These are phyloP conservation scores for Arthroderma sp. DNA, from an alignment of 2,329 filamentous ascomycete species.

Conservation along the genomic window DNA sequence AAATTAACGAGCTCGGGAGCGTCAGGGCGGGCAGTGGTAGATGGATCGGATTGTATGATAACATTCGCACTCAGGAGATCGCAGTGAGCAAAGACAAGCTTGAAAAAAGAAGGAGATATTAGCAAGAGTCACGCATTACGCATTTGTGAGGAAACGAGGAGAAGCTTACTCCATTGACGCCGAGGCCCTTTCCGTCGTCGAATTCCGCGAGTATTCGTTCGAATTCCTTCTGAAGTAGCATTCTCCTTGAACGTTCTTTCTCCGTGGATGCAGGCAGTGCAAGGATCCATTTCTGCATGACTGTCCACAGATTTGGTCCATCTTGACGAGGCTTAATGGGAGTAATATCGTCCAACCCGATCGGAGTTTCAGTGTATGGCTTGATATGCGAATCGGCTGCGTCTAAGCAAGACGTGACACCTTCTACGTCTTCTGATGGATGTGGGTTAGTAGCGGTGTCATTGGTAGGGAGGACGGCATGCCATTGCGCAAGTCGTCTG, in stretches of 20 bases:
- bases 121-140: not conserved
- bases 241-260: conserved; percentile 53
- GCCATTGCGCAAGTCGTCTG: conserved; percentile 78
- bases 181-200: conserved; percentile 63
- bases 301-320: conserved; percentile 82
- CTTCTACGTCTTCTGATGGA: conserved; percentile 14
- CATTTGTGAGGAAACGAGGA: not conserved
- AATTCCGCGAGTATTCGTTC: conserved; percentile 56
- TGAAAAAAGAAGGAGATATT: conserved; percentile 6
- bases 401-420: conserved; percentile 39
- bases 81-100: conserved; percentile 89
- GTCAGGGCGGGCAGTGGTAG: conserved; percentile 19
- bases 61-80: conserved; percentile 95
- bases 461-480: conserved; percentile 53
- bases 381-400: conserved; percentile 16
- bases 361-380: conserved; percentile 10
- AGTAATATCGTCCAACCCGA: conserved; percentile 15
- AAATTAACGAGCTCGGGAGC: conserved; percentile 54
- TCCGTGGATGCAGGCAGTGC: conserved; percentile 65
- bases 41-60: conserved; percentile 51
- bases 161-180: conserved; percentile 52
- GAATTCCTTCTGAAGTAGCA: conserved; percentile 60
- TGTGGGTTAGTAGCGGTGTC: conserved; percentile 25
- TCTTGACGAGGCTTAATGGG: conserved; percentile 52
- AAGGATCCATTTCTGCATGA: conserved; percentile 89